These are phyloP conservation scores for Calocybe gangraenosa DNA, from an alignment of 768 basidiomycete genomes.

Conservation along the genomic window DNA sequence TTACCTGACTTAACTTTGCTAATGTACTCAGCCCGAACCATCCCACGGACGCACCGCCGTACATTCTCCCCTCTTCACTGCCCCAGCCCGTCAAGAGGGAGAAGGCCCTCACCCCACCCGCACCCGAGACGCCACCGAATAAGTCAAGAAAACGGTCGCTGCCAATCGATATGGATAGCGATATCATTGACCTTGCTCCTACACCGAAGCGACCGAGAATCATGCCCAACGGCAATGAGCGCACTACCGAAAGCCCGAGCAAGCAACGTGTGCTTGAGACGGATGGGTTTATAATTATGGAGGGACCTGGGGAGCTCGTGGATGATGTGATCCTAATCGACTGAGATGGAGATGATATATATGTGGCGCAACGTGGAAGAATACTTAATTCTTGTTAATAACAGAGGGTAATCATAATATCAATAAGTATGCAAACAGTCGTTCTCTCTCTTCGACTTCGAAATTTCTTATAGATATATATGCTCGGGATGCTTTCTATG, in stretches of 20 bases:
- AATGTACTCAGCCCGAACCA: constrained; percentile 47
- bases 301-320: constrained; percentile 50
- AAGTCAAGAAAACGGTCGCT: constrained; percentile 52
- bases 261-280: constrained; percentile 66
- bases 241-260: constrained; percentile 43
- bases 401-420: neutral
- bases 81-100: constrained; percentile 49
- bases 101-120: constrained; percentile 32
- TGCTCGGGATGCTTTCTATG: too few species aligned
- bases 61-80: constrained; percentile 62
- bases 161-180: constrained; percentile 50
- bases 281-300: constrained; percentile 70
- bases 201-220: constrained; percentile 48
- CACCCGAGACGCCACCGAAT: constrained; percentile 37
- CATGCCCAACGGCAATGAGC: constrained; percentile 16
- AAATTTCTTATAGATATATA: too few species aligned
- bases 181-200: constrained; percentile 51
- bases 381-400: constrained; percentile 2
- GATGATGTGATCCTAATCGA: constrained; percentile 59
- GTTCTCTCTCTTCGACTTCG: too few species aligned
- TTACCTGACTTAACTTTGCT: constrained; percentile 6
- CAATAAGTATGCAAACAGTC: too few species aligned
- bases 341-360: neutral
- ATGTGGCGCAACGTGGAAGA: neutral
- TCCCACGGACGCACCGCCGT: constrained; percentile 42